Conservation (phyloP, 2,329 filamentous ascomycete species). For the Tolypocladium nubicola region DNA sequence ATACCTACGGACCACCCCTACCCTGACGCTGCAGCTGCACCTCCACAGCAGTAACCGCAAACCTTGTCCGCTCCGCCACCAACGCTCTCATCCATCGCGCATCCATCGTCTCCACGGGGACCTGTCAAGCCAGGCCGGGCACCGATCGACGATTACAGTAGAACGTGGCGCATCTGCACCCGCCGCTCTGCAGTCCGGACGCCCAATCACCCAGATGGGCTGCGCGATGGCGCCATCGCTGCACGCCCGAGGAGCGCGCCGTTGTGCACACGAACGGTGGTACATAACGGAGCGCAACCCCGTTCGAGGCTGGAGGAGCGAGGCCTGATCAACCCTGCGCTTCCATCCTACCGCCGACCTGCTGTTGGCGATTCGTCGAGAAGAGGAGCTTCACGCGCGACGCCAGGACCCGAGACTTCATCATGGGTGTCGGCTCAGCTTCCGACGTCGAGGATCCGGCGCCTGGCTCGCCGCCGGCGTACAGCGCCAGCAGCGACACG, state of each 20-base stretch:
- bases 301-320: background rate
- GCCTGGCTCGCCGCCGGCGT: constrained; percentile 3
- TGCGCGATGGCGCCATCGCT: constrained; percentile 1
- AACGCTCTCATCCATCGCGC: background rate
- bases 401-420: background rate
- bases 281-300: background rate
- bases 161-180: background rate
- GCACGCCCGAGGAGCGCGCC: background rate
- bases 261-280: too few species aligned
- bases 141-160: background rate
- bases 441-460: constrained; percentile 4
- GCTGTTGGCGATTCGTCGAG: background rate
- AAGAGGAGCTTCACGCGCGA: background rate
- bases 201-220: background rate
- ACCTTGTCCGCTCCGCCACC: background rate
- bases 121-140: background rate
- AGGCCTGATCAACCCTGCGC: too few species aligned
- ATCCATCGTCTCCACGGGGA: background rate
- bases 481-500: constrained; percentile 11
- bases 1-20: too few species aligned
- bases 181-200: background rate
- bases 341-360: too few species aligned
- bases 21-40: background rate
- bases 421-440: constrained; percentile 7
- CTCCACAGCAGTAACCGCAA: background rate